Evolutionary conservation across 768 basidiomycete species (phyloP).

Genomic region (Panus rudis): DNA sequence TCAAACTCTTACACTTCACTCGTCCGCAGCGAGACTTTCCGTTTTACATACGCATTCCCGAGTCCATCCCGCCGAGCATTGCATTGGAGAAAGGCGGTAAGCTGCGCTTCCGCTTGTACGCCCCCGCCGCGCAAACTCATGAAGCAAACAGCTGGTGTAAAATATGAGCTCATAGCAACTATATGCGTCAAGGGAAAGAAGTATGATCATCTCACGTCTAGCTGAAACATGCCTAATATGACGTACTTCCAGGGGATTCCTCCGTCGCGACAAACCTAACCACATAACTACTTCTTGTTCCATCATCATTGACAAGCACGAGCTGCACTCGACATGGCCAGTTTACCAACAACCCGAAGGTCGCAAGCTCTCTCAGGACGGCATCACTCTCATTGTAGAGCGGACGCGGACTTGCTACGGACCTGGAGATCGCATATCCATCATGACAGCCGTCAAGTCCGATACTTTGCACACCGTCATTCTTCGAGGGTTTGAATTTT

Average conservation of each 20-base stretch:
- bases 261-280: slow-evolving; percentile 71
- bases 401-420: slow-evolving; percentile 78
- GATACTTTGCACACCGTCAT: slow-evolving; percentile 61
- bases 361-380: slow-evolving; percentile 58
- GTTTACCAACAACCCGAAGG: slow-evolving; percentile 75
- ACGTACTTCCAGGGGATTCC: slow-evolving; percentile 52
- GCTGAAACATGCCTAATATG: too few relatives aligned
- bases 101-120: too few relatives aligned
- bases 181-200: slow-evolving; percentile 83
- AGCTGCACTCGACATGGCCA: slow-evolving; percentile 90
- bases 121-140: not conserved
- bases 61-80: slow-evolving; percentile 83
- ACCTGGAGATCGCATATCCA: slow-evolving; percentile 73
- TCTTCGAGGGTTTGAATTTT: slow-evolving; percentile 79
- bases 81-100: slow-evolving; percentile 69
- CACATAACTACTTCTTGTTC: slow-evolving; percentile 60
- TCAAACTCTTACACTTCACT: not conserved
- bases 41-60: slow-evolving; percentile 87
- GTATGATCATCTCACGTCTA: slow-evolving; percentile 46
- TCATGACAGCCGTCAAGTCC: slow-evolving; percentile 67
- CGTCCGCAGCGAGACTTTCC: slow-evolving; percentile 69
- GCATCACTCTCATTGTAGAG: slow-evolving; percentile 68
- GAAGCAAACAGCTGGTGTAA: slow-evolving; percentile 56
- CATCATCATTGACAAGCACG: slow-evolving; percentile 89
- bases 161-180: slow-evolving; percentile 85